Base-by-base conservation (phyloP, 345 rosid species). In the Excoecaria agallocha region DNA sequence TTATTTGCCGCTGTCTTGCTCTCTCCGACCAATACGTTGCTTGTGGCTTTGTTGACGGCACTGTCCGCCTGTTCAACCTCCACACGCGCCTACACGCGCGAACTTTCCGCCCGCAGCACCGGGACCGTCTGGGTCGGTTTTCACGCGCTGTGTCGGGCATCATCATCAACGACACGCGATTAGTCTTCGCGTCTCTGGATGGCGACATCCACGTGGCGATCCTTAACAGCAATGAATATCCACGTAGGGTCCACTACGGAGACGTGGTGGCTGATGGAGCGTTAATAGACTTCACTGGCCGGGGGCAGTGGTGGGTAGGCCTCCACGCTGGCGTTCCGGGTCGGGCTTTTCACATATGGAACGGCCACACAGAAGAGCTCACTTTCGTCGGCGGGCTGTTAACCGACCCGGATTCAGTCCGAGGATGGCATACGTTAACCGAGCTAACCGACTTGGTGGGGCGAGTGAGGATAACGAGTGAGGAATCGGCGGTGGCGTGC, bases 241-340 rank as follows among this genome's bases (percentile, higher is more conserved):
- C 89, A 7, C 91, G 91, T 0, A 76, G 86, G 60, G 91, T 88
- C 64, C 89, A 85, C 79, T 15, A 6, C 0, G 99, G 99, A 2
- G 82, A 83, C 56, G 83, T 90, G 46, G 75, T 91, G 5, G 76
- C 78, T 22, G 96, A 95, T 67, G 99, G 99, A 13, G 93, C 88
- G 0, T 71, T 95, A 15, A 86, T 95, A 22, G 98, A 95, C 71
- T 95, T 95, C 73, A 78, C 91, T 1, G 97, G 99, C 11, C 86
- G 89, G 20, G 79, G 80, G 11, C 89, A 84, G 0, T 91, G 89
- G 87, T 94, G 98, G 98, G 96, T 89, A n/a, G 98, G 98, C 7
- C 89, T 94, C 6, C 91, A 86, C 66, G 98, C 98, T 0, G 98
- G 98, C 0, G 86, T 86, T 0, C 93, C 94, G 0, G 95, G 89